Percentiles rank a stretch among this genome's conserved stretches.
Evolutionary conservation across 139 green algal genomes (phyloP).

Genomic region (Chlorella sp.): DNA sequence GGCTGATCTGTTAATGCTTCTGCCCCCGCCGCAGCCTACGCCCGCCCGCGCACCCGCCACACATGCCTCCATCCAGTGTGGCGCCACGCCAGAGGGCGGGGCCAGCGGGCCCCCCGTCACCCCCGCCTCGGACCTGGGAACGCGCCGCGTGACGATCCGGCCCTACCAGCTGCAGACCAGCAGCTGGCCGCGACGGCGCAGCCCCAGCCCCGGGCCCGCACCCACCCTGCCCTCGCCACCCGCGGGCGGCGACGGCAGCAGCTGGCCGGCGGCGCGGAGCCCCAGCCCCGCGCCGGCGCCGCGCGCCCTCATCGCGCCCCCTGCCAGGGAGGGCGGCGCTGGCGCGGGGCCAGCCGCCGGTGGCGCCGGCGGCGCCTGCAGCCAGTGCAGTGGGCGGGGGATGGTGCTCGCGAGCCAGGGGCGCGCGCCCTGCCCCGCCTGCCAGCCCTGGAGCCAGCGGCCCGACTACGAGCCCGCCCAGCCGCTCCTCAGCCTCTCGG

Average conservation of each 20-base stretch:
- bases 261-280: too few species aligned
- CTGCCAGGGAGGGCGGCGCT: too few species aligned
- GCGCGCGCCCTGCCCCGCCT: slow-evolving; percentile 15
- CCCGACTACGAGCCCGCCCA: slow-evolving; percentile 23
- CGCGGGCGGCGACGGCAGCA: not conserved
- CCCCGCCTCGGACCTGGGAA: slow-evolving; percentile 5
- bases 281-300: too few species aligned
- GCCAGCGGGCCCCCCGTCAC: not conserved
- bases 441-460: slow-evolving; percentile 18
- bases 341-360: too few species aligned
- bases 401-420: slow-evolving; percentile 11
- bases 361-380: too few species aligned
- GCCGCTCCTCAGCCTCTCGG: slow-evolving; percentile 7
- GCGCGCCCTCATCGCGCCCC: too few species aligned
- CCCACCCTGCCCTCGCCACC: too few species aligned
- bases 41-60: too few species aligned
- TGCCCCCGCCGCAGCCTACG: too few species aligned
- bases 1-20: too few species aligned
- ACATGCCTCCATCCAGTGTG: too few species aligned
- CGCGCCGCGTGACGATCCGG: slow-evolving; percentile 15
- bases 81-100: too few species aligned
- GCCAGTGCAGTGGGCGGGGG: slow-evolving; percentile 11
- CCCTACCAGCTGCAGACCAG: slow-evolving; percentile 10
- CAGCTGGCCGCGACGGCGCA: not conserved
- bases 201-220: not conserved